Evolutionary conservation across 805 yeast genomes (phyloP).

Genomic region (Yarrowia sp.): DNA sequence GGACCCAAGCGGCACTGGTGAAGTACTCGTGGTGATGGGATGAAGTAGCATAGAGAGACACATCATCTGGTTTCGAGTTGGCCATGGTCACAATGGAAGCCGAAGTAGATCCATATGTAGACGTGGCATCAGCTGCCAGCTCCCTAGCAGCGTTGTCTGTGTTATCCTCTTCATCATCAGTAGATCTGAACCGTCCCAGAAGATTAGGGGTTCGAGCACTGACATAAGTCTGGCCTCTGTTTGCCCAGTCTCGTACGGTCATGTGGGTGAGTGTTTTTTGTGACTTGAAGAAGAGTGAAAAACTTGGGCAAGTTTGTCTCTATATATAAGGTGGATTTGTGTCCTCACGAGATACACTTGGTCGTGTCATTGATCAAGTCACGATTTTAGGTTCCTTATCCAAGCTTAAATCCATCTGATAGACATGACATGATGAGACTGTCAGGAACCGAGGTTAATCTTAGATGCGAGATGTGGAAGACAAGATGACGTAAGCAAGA

Average conservation of each 20-base stretch:
- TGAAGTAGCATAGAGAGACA: conserved; percentile 17
- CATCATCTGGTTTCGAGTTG: conserved; percentile 26
- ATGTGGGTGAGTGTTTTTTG: neutral
- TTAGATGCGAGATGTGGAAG: too few relatives aligned
- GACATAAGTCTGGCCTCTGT: conserved; percentile 18
- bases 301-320: neutral
- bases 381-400: conserved; percentile 15
- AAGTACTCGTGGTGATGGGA: conserved; percentile 32
- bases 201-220: conserved; percentile 14
- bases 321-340: conserved; percentile 19
- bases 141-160: neutral
- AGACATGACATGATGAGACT: neutral
- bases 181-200: conserved; percentile 17
- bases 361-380: neutral
- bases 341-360: neutral
- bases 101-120: conserved; percentile 7
- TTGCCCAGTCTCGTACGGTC: conserved; percentile 30
- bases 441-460: conserved; percentile 22
- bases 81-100: conserved; percentile 23
- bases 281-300: neutral
- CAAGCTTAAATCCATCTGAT: conserved; percentile 5
- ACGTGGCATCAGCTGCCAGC: neutral
- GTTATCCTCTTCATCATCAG: neutral
- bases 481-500: too few relatives aligned
- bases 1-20: conserved; percentile 51